Evolutionary conservation across 2,329 filamentous ascomycete species (phyloP), one percentile per base, ranked within the genome.

Genomic region (Pseudocercospora musae): DNA sequence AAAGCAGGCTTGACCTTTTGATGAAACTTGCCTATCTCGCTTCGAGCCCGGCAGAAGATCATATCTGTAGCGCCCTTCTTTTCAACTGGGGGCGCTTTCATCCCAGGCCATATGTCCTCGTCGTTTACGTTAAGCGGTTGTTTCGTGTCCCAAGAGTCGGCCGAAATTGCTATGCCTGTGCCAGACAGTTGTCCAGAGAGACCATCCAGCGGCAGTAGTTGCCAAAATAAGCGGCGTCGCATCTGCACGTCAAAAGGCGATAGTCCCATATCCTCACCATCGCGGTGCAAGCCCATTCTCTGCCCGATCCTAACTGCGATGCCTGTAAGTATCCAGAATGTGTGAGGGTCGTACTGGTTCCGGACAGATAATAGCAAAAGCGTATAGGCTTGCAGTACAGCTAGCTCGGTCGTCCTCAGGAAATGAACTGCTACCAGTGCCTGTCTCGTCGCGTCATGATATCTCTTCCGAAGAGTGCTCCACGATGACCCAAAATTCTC

Each of bases 401-500:
- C 82, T 8, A 89, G 71, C 62, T 91, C 88, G 1, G 85, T 84
- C 11, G 85, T 85, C 27, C 85, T 82, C 76, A 92, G 84, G 66
- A 91, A 88, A 9, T 84, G 83, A 1, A 85, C 87, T 65, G 87
- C 88, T 37, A 87, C 79, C 20, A 92, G 78, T 1, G 88, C 86
- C 67, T 89, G 85, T 65, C 89, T 86, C 1, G 84, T 78, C 1
- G 83, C 87, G 20, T 79, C 65, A 33, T 71, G 66, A 29, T 69
- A 73, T 31, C 62, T 48, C 49, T 59, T 65, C 31, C 63, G 58
- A 37, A 64, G 46, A 27, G 44, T 49, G 13, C 21, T 40, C 53
- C 84, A 80, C n/a, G 82, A 78, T 71, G 84, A 79, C 7, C 82
- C 81, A 46, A 86, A 76, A 3, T 75, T 68, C 11, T 74, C 67